Evolutionary conservation across 2,329 filamentous ascomycete genomes (phyloP).

Genomic region (Phyllosticta capitalensis): DNA sequence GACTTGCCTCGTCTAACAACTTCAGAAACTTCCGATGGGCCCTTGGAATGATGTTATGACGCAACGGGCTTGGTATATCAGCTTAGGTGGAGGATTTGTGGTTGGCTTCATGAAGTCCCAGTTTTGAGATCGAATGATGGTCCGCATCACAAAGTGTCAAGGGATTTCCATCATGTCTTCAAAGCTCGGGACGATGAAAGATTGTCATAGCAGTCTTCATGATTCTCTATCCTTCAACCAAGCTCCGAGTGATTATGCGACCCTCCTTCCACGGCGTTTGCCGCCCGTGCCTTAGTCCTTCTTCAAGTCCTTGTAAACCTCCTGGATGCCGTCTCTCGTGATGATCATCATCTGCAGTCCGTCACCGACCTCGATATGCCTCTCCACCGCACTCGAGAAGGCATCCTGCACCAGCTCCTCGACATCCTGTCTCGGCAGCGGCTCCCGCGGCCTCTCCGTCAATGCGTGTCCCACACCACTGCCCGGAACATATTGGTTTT

Average conservation of each 20-base stretch:
- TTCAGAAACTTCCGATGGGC: too few relatives aligned
- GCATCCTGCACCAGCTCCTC: slow-evolving; percentile 90
- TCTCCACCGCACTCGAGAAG: slow-evolving; percentile 94
- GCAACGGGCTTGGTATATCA: too few relatives aligned
- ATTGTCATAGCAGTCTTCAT: background rate
- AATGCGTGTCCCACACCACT: slow-evolving; percentile 76
- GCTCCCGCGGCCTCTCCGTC: slow-evolving; percentile 57
- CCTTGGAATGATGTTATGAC: too few relatives aligned
- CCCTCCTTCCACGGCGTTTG: background rate
- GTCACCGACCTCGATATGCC: slow-evolving; percentile 98
- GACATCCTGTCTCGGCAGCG: slow-evolving; percentile 63
- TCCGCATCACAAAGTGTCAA: too few relatives aligned
- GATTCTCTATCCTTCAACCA: slow-evolving; percentile 3
- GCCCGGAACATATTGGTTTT: slow-evolving; percentile 91
- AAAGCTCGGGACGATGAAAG: too few relatives aligned
- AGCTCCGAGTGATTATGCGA: slow-evolving; percentile 7
- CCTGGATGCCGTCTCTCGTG: slow-evolving; percentile 78
- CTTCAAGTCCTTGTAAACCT: slow-evolving; percentile 78
- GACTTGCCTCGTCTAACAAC: too few relatives aligned
- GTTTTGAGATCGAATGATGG: too few relatives aligned
- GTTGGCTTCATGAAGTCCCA: too few relatives aligned
- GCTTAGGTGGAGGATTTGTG: too few relatives aligned
- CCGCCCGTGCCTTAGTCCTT: slow-evolving; percentile 20
- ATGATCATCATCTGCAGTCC: slow-evolving; percentile 92
- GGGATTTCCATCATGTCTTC: too few relatives aligned